Evolutionary conservation across 805 yeast genomes (phyloP).

Genomic region (Teunomyces lycoperdinae): DNA sequence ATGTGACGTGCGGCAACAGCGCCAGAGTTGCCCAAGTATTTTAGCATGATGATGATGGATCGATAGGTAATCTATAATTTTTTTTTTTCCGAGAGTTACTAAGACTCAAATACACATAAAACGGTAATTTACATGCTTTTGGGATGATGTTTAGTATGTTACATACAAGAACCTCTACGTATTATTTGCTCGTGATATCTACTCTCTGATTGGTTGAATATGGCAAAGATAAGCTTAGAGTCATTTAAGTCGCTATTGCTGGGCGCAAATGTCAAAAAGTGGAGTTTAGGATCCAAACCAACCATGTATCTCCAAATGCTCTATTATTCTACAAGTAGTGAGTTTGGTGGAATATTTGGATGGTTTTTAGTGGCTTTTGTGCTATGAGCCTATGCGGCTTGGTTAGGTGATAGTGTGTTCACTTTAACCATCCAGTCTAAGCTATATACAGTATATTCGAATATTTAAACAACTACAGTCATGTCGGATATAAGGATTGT

Average conservation of each 20-base stretch:
- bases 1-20: neutral
- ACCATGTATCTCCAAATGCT: no score
- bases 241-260: neutral
- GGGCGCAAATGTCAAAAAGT: neutral
- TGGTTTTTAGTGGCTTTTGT: no score
- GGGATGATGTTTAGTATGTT: no score
- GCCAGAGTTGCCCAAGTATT: neutral
- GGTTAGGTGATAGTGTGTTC: no score
- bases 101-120: neutral
- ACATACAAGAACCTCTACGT: no score
- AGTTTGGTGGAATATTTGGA: no score
- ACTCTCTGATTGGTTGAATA: no score
- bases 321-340: no score
- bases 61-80: neutral
- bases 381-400: no score
- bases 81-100: neutral
- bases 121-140: no score
- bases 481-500: conserved; percentile 59
- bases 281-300: no score
- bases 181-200: no score
- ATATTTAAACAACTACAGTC: neutral
- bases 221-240: neutral
- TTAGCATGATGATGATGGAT: neutral
- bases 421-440: neutral
- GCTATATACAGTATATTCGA: neutral